Base-by-base conservation (phyloP, 192 early-diverging fungal genomes). In the Backusella sp. region DNA sequence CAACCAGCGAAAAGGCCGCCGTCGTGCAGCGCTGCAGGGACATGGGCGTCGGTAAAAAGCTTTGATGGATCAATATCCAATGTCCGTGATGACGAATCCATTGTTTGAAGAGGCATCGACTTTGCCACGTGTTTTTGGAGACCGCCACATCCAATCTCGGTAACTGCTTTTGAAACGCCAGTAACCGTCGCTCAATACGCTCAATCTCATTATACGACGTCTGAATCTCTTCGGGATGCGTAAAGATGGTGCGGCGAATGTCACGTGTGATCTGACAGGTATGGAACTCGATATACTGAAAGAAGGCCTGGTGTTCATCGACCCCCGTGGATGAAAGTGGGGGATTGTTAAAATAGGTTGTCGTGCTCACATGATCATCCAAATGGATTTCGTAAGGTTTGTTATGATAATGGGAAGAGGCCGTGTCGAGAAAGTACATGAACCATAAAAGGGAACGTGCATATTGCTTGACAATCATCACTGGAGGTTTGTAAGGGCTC, bases 31-130 rank as follows among this genome's bases (percentile, higher is more conserved):
- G 32, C 62, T 74, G 42, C 4, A 77, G 6, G 1, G 80, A 81
- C 39, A 69, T 46, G 11, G 80, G 80, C 3, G 76, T 65, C 0
- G 80, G 80, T 28, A 81, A 67, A 39, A 77, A 81, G 23, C 72
- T 77, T n/a, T 81, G 80, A 21, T 81, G 80, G 21, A 81, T 59
- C 4, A 81, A 17, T 7, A 81, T 81, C 80, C 80, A 81, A 9
- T 74, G 73, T 23, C 80, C 80, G 59, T 81, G 76, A 17, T 77
- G 77, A 32, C 73, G 66, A n/a, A 81, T 81, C 68, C 73, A 72
- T 19, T 77, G 76, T 46, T 77, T 77, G 36, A 71, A 81, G 2
- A 74, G 56, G 26, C 56, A 77, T 1, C 80, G 72, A 3, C 42
- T 69, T 14, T 75, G 66, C 80, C 80, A 81, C 11, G 56, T 62